These are phyloP conservation scores for Caloboletus firmus DNA, from an alignment of 1,284 basidiomycete species.

Conservation along the genomic window DNA sequence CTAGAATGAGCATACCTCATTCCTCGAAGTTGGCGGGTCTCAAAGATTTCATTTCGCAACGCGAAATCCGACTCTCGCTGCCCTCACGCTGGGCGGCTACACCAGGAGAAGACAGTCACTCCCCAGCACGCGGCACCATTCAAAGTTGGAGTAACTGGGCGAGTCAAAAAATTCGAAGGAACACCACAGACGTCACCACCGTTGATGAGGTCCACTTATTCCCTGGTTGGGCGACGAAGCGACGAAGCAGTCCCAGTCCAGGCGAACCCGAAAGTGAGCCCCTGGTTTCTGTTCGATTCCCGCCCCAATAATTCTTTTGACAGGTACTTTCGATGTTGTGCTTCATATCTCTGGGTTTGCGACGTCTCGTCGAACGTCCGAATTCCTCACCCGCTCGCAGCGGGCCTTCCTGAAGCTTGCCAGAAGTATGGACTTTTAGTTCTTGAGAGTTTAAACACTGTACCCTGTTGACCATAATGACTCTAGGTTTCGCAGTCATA, in stretches of 20 bases:
- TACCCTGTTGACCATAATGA: conserved; percentile 2
- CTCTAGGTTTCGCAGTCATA: conserved; percentile 65
- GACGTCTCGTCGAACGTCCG: conserved; percentile 58
- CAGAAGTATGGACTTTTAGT: conserved; percentile 51
- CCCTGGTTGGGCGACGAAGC: conserved; percentile 36
- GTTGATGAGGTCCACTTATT: conserved; percentile 38
- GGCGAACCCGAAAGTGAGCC: conserved; percentile 19
- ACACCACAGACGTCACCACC: conserved; percentile 20
- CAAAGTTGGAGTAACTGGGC: conserved; percentile 50
- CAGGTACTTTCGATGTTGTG: conserved; percentile 63
- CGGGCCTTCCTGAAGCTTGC: conserved; percentile 75
- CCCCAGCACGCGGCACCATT: conserved; percentile 22
- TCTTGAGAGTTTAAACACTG: not conserved
- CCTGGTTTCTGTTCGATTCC: not conserved
- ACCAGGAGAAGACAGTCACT: conserved; percentile 11
- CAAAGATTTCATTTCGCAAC: conserved; percentile 44
- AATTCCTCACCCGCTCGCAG: conserved; percentile 69
- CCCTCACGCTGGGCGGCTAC: conserved; percentile 13
- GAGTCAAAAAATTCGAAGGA: conserved; percentile 42
- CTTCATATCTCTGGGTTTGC: conserved; percentile 78
- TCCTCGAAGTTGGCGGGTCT: conserved; percentile 39
- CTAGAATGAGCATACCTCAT: conserved; percentile 37
- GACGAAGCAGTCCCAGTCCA: conserved; percentile 1
- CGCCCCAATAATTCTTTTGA: not conserved
- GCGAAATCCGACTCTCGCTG: conserved; percentile 34